Evolutionary conservation across 2,329 filamentous ascomycete genomes (phyloP), one percentile per base, ranked within the genome.

Genomic region (Sarocladium kiliense): DNA sequence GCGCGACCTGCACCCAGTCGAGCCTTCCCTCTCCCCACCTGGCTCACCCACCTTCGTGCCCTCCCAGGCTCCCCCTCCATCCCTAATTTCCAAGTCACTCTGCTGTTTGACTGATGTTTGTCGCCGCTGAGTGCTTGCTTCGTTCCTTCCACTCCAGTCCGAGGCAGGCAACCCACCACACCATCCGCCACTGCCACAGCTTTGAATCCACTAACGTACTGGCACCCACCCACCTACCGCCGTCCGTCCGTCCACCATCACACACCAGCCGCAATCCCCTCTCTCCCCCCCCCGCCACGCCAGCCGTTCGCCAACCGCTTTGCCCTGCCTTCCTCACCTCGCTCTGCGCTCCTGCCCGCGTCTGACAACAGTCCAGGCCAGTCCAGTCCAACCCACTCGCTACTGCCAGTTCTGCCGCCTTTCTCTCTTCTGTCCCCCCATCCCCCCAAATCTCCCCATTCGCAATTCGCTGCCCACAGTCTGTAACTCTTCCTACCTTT

Each of bases 401-500:
- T 32, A 32, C 7, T 32, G 12, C 7, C 30, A 41, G 44, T 25
- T 4, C 36, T 11, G 41, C 9, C 23, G 14, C 44, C 26, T 30
- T 36, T 36, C 27, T n/a, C 47, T 51, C 47, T 51, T 27, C 16
- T 23, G 16, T 36, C 30, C 3, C n/a, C 30, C 14, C 27, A 10
- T 23, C 21, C 47, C 44, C 44, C 44, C 41, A 10, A 49, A 18
- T 44, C 14, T 18, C 39, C 19, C 44, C 21, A 21, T 36, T 27
- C 47, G 47, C 27, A 34, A 21, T 51, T 36, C 47, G 18, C 27
- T 51, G 47, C 47, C 47, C 27, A 36, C 14, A 45, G 41, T 49
- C 44, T 49, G 44, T 25, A 49, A 44, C 18, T 32, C 44, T 49
- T 49, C 26, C 44, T 49, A 23, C 47, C 47, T 51, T 51, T 51